Conservation (phyloP, 306 rosid species). For the Ammopiptanthus mongolicus region DNA sequence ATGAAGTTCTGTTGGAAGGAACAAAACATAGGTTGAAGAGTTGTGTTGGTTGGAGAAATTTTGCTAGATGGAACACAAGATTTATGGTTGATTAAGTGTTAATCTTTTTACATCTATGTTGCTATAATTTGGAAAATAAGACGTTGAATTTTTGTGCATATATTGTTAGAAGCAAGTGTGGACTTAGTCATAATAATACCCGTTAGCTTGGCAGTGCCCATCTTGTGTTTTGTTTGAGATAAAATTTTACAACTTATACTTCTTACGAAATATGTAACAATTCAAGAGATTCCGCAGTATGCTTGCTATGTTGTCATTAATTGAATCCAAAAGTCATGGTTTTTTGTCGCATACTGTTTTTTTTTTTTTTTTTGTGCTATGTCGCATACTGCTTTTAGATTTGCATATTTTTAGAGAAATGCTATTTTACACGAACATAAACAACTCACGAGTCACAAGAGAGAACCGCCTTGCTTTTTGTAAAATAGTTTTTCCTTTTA, state of each 20-base stretch:
- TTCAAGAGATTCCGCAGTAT: background rate
- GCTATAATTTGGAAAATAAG: background rate
- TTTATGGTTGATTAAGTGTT: no score
- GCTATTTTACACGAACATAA: no score
- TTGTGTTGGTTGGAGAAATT: background rate
- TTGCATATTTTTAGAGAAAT: background rate
- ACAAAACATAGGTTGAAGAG: background rate
- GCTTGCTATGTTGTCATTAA: background rate
- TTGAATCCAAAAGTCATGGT: background rate
- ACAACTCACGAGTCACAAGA: no score
- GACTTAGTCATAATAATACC: background rate
- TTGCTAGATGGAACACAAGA: background rate
- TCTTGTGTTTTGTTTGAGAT: background rate
- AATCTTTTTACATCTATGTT: background rate
- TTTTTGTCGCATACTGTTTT: no score
- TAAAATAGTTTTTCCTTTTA: no score
- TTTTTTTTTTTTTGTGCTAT: no score
- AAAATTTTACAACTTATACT: background rate
- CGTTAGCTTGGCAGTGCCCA: background rate
- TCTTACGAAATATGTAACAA: background rate
- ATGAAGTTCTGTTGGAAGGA: background rate
- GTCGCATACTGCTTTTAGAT: background rate
- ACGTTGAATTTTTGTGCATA: background rate
- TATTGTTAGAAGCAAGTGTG: background rate
- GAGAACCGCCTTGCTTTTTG: no score